Conservation (phyloP, 2,329 filamentous ascomycete species). For the Orbilia blumenaviensis region DNA sequence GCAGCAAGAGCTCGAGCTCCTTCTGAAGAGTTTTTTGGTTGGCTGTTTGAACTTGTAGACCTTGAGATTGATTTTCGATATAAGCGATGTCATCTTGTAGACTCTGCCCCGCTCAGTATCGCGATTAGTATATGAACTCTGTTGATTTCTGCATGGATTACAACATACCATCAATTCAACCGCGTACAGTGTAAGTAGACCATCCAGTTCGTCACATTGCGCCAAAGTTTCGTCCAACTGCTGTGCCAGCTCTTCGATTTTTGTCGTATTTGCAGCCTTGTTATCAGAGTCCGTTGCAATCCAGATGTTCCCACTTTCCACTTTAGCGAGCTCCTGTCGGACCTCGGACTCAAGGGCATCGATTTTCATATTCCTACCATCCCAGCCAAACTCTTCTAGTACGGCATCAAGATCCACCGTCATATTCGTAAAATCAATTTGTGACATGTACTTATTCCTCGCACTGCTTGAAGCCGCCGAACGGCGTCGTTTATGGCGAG, state of each 20-base stretch:
- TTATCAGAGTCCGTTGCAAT: conserved; percentile 61
- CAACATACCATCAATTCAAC: conserved; percentile 84
- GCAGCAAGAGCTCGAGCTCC: conserved; percentile 86
- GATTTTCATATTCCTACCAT: conserved; percentile 56
- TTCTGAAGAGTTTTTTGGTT: conserved; percentile 94
- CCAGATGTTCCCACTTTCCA: conserved; percentile 58
- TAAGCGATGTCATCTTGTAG: conserved; percentile 95
- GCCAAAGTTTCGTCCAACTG: conserved; percentile 89
- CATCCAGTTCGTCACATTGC: conserved; percentile 96
- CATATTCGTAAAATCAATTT: conserved; percentile 56
- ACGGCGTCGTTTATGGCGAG: conserved; percentile 44
- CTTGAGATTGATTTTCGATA: conserved; percentile 96
- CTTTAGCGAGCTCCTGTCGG: conserved; percentile 57
- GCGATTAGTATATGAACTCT: conserved; percentile 54
- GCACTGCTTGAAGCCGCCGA: conserved; percentile 36
- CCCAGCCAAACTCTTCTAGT: conserved; percentile 58
- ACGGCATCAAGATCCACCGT: conserved; percentile 57
- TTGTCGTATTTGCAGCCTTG: conserved; percentile 74
- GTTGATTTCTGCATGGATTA: conserved; percentile 56
- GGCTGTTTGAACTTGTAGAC: conserved; percentile 93
- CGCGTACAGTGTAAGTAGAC: conserved; percentile 89
- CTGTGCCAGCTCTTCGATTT: conserved; percentile 83
- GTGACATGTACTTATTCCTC: conserved; percentile 53
- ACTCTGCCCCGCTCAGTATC: conserved; percentile 68
- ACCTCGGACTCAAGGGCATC: conserved; percentile 57